phyloP scores from a whole-genome alignment of 441 rosid species.

The Mallotus repandus region DNA sequence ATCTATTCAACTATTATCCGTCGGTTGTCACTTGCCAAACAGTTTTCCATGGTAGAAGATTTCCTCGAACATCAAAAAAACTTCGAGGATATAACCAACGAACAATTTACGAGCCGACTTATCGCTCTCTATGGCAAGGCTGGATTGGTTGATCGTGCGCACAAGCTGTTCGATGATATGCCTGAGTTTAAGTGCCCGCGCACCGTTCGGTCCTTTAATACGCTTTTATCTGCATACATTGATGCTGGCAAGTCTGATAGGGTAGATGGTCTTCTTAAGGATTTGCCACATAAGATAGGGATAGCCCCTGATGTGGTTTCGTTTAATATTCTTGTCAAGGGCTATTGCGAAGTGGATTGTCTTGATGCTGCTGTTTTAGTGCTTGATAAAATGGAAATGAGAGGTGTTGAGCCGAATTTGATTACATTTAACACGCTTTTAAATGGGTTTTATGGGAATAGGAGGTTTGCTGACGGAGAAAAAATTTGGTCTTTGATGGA shows the following conservation, averaged over 20 bases:
- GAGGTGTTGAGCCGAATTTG: constrained; percentile 45
- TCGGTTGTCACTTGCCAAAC: neutral
- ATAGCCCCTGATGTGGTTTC: constrained; percentile 47
- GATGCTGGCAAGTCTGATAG: constrained; percentile 49
- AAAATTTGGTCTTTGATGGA: constrained; percentile 53
- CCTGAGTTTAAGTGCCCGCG: constrained; percentile 42
- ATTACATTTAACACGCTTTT: constrained; percentile 54
- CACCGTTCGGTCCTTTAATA: constrained; percentile 57
- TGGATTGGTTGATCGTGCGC: constrained; percentile 39
- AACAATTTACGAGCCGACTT: constrained; percentile 1
- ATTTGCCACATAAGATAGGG: constrained; percentile 45
- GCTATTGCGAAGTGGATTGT: constrained; percentile 47
- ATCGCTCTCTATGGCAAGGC: constrained; percentile 31
- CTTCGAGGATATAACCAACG: neutral
- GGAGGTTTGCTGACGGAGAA: constrained; percentile 49
- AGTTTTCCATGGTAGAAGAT: constrained; percentile 11
- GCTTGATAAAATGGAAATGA: constrained; percentile 55
- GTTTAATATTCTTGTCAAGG: constrained; percentile 54
- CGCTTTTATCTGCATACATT: constrained; percentile 52
- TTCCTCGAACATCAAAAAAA: constrained; percentile 11
- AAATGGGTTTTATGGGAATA: constrained; percentile 38
- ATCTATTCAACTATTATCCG: neutral
- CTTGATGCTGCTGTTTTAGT: constrained; percentile 34
- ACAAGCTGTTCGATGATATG: constrained; percentile 67
- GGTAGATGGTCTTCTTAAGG: constrained; percentile 40